Evolutionary conservation across 1,284 basidiomycete genomes (phyloP), one percentile per base, ranked within the genome.

Genomic region (Golubevia pallescens): DNA sequence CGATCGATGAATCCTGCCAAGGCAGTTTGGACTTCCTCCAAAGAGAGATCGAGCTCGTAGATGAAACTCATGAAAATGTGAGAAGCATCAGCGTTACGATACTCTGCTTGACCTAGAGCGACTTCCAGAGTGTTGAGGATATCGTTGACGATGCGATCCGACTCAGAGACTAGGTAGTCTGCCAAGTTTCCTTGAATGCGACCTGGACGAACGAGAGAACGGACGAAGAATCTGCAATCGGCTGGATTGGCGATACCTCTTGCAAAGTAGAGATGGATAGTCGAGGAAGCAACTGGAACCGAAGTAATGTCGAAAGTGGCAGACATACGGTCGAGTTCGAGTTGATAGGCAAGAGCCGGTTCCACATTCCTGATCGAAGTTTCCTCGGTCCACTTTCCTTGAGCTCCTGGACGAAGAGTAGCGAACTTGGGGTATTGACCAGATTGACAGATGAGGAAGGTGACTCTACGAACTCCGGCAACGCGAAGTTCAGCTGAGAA

Each of bases 1-100:
- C 97, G 92, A 83, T 98, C 96, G 76, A 99, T 94, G 89, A 99
- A 99, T 58, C 95, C 96, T 19, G 95, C 92, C 66, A 99, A 93
- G 6, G 96, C 96, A 67, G 93, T 92, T 68, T 98, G 90, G 8
- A 99, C 94, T 78, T 98, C 95, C 75, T 97, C 95, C 78, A 98
- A 97, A 48, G 92, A 92, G 74, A 99, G 94, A 28, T 92, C 91
- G 69, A 99, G 92, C 85, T 93, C 93, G 89, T 99, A 99, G 84
- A 99, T 92, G 87, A 97, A 98, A 88, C 97, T 97, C 90, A 98
- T 93, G 77, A 85, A 85, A 66, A 85, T 82, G 74, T 85, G 78
- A 64, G 80, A 81, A 32, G 78, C 77, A 63, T 85, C 82, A 21
- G 82, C 78, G n/a, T 69, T 79, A 61, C 74, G 67, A 66, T 77